Conservation (phyloP, 202 grass and related monocot genomes). For the Alloteropsis angusta region DNA sequence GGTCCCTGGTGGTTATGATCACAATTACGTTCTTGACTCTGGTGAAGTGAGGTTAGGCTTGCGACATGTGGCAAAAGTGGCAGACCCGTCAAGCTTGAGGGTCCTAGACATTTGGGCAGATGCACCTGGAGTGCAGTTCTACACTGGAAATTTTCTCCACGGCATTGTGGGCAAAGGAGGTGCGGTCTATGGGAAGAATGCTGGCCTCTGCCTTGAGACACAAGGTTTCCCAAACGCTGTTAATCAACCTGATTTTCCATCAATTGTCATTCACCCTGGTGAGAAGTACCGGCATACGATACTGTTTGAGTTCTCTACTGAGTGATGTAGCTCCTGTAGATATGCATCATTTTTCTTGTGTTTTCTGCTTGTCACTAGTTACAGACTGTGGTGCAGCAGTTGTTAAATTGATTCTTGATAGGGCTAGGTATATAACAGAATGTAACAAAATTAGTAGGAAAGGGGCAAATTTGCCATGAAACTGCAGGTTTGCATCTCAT, state of each 20-base stretch:
- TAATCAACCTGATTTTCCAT: slow-evolving; percentile 57
- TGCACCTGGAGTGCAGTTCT: slow-evolving; percentile 64
- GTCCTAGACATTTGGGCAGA: slow-evolving; percentile 57
- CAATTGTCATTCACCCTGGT: slow-evolving; percentile 44
- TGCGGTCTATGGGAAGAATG: slow-evolving; percentile 43
- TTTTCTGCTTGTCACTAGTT: background rate
- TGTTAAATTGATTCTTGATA: slow-evolving; percentile 19
- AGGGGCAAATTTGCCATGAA: background rate
- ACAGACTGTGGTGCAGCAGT: background rate
- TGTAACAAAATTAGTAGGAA: background rate
- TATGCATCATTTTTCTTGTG: background rate
- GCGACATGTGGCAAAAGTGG: slow-evolving; percentile 41
- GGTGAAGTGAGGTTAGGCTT: slow-evolving; percentile 37
- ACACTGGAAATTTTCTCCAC: slow-evolving; percentile 48
- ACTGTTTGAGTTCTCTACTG: slow-evolving; percentile 46
- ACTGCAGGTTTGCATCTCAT: background rate
- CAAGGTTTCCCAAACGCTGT: slow-evolving; percentile 69
- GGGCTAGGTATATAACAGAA: slow-evolving; percentile 17
- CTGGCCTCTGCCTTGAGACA: slow-evolving; percentile 53
- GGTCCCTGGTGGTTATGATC: slow-evolving; percentile 56
- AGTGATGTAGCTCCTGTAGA: slow-evolving; percentile 26
- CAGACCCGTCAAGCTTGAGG: slow-evolving; percentile 36
- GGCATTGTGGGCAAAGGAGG: slow-evolving; percentile 51
- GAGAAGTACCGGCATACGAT: slow-evolving; percentile 54
- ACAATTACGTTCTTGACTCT: slow-evolving; percentile 51